Conservation (phyloP, 345 rosid species). For the Mangifera indica region DNA sequence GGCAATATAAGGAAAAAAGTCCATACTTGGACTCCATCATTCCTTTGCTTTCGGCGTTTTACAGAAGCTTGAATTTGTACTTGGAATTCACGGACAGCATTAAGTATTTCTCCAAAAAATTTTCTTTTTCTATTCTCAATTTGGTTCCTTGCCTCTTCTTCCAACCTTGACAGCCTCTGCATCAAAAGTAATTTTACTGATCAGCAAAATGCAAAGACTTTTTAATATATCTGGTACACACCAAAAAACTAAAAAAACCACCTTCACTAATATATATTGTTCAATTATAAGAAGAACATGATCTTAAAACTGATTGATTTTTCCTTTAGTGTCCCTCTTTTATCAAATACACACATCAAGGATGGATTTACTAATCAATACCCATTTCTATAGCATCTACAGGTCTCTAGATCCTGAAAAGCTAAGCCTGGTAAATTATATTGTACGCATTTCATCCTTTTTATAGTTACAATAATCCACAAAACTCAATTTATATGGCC, state of each 20-base stretch:
- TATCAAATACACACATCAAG: neutral
- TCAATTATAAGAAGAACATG: neutral
- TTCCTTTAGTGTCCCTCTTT: neutral
- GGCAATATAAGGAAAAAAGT: slow-evolving; percentile 10
- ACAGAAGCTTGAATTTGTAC: slow-evolving; percentile 72
- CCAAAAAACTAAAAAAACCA: slow-evolving; percentile 2
- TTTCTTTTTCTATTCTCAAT: slow-evolving; percentile 77
- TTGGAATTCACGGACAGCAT: slow-evolving; percentile 90
- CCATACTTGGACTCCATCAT: slow-evolving; percentile 82
- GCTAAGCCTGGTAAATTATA: neutral
- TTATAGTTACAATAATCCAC: neutral
- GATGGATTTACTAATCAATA: neutral
- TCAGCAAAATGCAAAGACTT: slow-evolving; percentile 27
- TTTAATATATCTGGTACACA: neutral
- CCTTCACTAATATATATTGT: neutral
- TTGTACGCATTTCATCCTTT: neutral
- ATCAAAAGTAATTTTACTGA: slow-evolving; percentile 20
- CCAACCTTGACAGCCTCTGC: slow-evolving; percentile 85
- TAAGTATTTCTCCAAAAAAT: slow-evolving; percentile 84
- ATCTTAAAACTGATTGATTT: neutral
- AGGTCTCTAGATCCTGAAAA: neutral
- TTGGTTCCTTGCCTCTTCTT: slow-evolving; percentile 80
- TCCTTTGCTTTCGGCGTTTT: slow-evolving; percentile 94
- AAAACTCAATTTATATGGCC: slow-evolving; percentile 2
- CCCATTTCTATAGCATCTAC: neutral